A percentile compares a stretch with the other conserved stretches of the same genome.
These are phyloP conservation scores for Pichia manshurica DNA, from an alignment of 805 yeast genomes.

Conservation along the genomic window DNA sequence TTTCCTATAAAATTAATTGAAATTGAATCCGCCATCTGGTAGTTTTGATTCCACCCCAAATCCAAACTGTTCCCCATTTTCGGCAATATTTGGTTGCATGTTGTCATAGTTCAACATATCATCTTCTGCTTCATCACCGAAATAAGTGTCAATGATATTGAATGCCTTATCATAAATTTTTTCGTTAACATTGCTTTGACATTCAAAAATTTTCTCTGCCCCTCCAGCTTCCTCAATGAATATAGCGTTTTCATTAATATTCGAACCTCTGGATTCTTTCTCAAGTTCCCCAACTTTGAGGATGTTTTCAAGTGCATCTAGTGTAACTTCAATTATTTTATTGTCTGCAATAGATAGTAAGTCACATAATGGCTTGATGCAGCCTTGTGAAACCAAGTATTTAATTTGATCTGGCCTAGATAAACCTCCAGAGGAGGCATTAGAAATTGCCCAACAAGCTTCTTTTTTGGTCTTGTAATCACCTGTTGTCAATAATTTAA, in stretches of 20 bases:
- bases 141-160: constrained; percentile 84
- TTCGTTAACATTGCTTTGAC: constrained; percentile 89
- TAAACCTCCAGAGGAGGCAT: constrained; percentile 94
- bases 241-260: constrained; percentile 80
- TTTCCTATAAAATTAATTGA: constrained; percentile 24
- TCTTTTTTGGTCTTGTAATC: constrained; percentile 96
- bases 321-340: constrained; percentile 87
- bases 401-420: constrained; percentile 88
- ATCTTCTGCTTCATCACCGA: constrained; percentile 75
- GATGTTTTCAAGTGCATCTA: constrained; percentile 92
- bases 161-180: constrained; percentile 89
- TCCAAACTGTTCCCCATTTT: constrained; percentile 70
- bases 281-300: constrained; percentile 92
- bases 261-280: constrained; percentile 64
- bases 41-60: constrained; percentile 66
- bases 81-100: constrained; percentile 59
- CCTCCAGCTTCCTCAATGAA: constrained; percentile 98
- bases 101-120: constrained; percentile 32
- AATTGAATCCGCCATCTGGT: constrained; percentile 45
- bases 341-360: constrained; percentile 81
- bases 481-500: constrained; percentile 66
- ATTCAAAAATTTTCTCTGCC: constrained; percentile 88
- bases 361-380: constrained; percentile 96
- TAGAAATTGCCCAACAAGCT: constrained; percentile 99
- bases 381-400: constrained; percentile 89